Base-by-base conservation (phyloP, 2,329 filamentous ascomycete genomes). In the Aureobasidium lini region DNA sequence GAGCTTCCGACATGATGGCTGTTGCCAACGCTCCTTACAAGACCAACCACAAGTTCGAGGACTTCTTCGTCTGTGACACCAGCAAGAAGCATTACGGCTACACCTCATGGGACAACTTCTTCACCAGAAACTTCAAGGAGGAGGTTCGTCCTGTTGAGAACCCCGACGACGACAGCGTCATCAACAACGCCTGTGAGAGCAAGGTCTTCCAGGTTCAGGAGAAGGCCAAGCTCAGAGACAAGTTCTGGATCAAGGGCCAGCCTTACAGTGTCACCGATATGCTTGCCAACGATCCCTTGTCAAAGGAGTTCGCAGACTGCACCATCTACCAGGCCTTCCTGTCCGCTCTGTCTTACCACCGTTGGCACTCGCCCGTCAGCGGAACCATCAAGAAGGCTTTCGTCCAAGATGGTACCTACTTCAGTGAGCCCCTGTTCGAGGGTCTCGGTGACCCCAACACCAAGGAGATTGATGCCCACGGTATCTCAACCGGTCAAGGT, bases 291-390 rank as follows among this genome's bases (percentile, higher is more conserved):
- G 82, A 87, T 64, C 66, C 75, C 0, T 69, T 83, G 1, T 74
- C 82, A 0, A 64, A 74, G 7, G 66, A 81, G 1, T 89, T 89
- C 64, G 78, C 75, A 0, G 82, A 81, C 6, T 86, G 83, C 1
- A 88, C 84, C 0, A 75, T 89, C 31, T 89, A 89, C 70, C 86
- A 90, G 66, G 86, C 85, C 0, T 89, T 87, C 67, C 73, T 90
- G 3, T 84, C 79, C 7, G 82, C 84, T 0, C 72, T 87, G 56
- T 85, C 81, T 44, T 89, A 90, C 69, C 87, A 89, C 70, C 79
- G 86, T 29, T 89, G 87, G 87, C 85, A 89, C 71, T 70, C 82
- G 0, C 87, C 87, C n/a, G 79, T 89, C 0, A 79, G 76, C 5
- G 87, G 87, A 0, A 84, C 69, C 5, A 72, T 89, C 15, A 74